phyloP scores from a whole-genome alignment of 495 filamentous ascomycete species.

The Amniculicola lignicola region DNA sequence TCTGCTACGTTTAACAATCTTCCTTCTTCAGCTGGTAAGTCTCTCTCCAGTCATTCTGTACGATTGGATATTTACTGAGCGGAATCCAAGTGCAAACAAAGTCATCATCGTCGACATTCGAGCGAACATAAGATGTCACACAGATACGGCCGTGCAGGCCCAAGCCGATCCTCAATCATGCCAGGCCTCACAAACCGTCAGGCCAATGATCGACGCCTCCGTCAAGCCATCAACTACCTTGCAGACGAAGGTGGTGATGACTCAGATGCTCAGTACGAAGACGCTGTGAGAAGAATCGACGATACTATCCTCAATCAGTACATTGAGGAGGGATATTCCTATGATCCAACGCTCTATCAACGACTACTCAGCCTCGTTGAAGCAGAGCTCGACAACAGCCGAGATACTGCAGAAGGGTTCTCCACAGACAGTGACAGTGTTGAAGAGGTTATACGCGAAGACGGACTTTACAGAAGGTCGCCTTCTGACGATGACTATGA shows the following conservation, averaged over 20 bases:
- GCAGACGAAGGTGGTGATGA: conserved; percentile 7
- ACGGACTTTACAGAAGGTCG: too few species aligned
- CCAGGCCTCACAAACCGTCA: not conserved
- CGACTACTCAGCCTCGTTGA: conserved; percentile 17
- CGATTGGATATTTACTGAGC: not conserved
- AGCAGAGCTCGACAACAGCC: not conserved
- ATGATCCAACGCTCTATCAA: conserved; percentile 14
- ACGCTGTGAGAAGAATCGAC: conserved; percentile 17
- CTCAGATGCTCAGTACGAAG: conserved; percentile 1
- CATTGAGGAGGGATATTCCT: conserved; percentile 7
- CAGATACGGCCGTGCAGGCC: not conserved
- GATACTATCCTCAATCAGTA: conserved; percentile 20
- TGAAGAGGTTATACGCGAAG: too few species aligned
- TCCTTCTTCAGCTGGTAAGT: conserved; percentile 1
- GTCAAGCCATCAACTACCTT: conserved; percentile 23
- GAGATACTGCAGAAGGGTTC: not conserved
- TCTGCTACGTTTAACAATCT: not conserved
- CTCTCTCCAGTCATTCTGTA: not conserved
- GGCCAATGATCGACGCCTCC: conserved; percentile 19
- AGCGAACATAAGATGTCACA: not conserved
- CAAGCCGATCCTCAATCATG: not conserved
- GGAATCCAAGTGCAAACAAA: too few species aligned
- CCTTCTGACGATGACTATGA: too few species aligned
- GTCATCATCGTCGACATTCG: too few species aligned
- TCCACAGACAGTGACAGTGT: not conserved